phyloP scores from a whole-genome alignment of 306 rosid species.

The Macrotyloma uniflorum region DNA sequence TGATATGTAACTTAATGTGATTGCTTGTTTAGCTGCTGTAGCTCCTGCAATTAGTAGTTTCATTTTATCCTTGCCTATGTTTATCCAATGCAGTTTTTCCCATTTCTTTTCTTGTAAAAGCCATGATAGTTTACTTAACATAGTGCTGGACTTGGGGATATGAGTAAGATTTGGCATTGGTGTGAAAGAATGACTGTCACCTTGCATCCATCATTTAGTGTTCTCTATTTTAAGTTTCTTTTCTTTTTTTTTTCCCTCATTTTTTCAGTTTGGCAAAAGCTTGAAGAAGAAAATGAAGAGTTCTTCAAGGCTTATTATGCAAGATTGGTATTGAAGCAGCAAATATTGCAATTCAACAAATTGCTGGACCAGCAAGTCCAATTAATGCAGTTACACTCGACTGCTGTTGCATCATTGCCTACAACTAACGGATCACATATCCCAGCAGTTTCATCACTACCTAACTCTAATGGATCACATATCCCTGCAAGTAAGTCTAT shows the following conservation, averaged over 20 bases:
- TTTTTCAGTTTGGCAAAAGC: slow-evolving; percentile 92
- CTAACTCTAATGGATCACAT: slow-evolving; percentile 81
- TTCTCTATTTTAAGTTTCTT: slow-evolving; percentile 15
- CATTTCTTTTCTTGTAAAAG: slow-evolving; percentile 12
- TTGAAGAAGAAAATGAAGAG: slow-evolving; percentile 89
- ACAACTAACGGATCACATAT: slow-evolving; percentile 72
- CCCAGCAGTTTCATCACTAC: slow-evolving; percentile 28
- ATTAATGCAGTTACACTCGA: slow-evolving; percentile 65
- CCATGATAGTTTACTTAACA: background rate
- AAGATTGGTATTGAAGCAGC: slow-evolving; percentile 83
- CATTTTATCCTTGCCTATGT: slow-evolving; percentile 1
- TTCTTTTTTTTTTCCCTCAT: slow-evolving; percentile 24
- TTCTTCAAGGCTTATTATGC: slow-evolving; percentile 88
- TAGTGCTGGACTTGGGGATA: slow-evolving; percentile 8
- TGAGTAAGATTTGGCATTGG: slow-evolving; percentile 16
- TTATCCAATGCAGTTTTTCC: background rate
- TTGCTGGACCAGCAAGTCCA: slow-evolving; percentile 76
- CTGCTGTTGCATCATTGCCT: slow-evolving; percentile 61
- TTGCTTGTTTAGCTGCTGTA: slow-evolving; percentile 8
- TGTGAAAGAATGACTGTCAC: background rate
- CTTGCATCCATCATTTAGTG: slow-evolving; percentile 1
- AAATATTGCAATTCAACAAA: slow-evolving; percentile 80
- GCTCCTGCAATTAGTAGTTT: slow-evolving; percentile 9
- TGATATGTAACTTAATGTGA: background rate
- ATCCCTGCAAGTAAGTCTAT: slow-evolving; percentile 59